phyloP scores from a whole-genome alignment of 352 stramenopile species.

The Aphanomyces euteiches region DNA sequence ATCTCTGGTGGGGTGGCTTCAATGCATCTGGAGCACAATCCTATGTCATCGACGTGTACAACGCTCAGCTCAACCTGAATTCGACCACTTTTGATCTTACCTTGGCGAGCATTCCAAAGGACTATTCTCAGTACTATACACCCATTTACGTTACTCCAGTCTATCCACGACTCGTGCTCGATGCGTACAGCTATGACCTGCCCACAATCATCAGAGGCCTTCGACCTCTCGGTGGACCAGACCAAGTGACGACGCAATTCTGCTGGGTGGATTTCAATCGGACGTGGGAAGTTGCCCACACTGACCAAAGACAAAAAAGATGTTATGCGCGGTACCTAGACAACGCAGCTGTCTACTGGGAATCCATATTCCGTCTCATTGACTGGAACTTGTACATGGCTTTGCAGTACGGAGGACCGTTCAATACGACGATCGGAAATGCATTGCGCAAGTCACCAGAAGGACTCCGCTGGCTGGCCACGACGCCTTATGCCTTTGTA shows the following conservation, averaged over 20 bases:
- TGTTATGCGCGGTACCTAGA: neutral
- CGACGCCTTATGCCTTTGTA: neutral
- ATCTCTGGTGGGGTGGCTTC: slow-evolving; percentile 20
- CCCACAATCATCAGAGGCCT: neutral
- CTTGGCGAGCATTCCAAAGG: neutral
- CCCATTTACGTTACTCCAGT: neutral
- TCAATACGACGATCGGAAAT: neutral
- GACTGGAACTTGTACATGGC: slow-evolving; percentile 3
- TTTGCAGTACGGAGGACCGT: no score
- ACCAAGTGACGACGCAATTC: slow-evolving; percentile 6
- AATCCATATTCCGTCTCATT: slow-evolving; percentile 1
- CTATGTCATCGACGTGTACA: slow-evolving; percentile 16
- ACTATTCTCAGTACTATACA: slow-evolving; percentile 14
- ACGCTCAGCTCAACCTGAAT: neutral
- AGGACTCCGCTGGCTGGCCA: neutral
- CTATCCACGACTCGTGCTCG: neutral
- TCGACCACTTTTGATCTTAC: neutral
- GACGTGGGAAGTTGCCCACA: slow-evolving; percentile 7
- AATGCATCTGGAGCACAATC: slow-evolving; percentile 10
- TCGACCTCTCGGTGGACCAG: slow-evolving; percentile 8
- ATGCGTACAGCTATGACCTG: neutral
- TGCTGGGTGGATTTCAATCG: slow-evolving; percentile 23
- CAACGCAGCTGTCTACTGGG: slow-evolving; percentile 23
- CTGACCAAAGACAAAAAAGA: neutral
- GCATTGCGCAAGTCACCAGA: neutral